Evolutionary conservation across 2,329 filamentous ascomycete species (phyloP), one percentile per base, ranked within the genome.

Genomic region (Fusarium dlaminii): DNA sequence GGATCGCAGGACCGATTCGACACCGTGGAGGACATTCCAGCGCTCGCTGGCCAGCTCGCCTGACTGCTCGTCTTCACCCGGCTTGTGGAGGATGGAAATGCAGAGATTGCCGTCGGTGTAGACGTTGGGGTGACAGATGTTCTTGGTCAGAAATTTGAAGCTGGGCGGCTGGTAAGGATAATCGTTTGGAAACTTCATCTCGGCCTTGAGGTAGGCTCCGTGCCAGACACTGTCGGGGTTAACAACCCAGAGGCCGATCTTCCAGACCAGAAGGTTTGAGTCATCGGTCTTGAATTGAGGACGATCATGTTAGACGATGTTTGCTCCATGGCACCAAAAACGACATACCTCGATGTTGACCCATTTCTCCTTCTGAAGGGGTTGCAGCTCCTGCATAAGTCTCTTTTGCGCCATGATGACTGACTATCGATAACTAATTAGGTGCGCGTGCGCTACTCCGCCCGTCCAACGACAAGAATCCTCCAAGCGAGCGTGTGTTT

Each of bases 51-150:
- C 96, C 43, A 89, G 84, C 83, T 98, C 96, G 70, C 96, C 96
- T 1, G 95, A 98, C 87, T 95, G 96, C 76, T 93, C 90, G 80
- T 98, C 96, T 70, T 98, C 94, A 75, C 96, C 96, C 1, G 96
- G 95, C 24, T 90, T 89, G 83, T 99, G 96, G 17, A 99, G 90
- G 79, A 99, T 99, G 51, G 95, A 98, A 81, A 99, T 98, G 86
- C 96, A 98, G 49, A 98, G 89, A 75, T 92, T 92, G 78, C 96
- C 96, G 81, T 98, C 94, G 11, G 90, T 85, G 84, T 98, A 98
- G 79, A 99, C 92, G 82, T 99, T 99, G 7, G 96, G 96, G 82
- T 99, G 96, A 84, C 91, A 94, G 72, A 98, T 92, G 22, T 93
- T 91, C 39, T 88, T 89, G 29, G 86, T 84, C 24, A 90, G 82